Evolutionary conservation across 2,329 filamentous ascomycete species (phyloP).

Genomic region (Colletotrichum sp.): DNA sequence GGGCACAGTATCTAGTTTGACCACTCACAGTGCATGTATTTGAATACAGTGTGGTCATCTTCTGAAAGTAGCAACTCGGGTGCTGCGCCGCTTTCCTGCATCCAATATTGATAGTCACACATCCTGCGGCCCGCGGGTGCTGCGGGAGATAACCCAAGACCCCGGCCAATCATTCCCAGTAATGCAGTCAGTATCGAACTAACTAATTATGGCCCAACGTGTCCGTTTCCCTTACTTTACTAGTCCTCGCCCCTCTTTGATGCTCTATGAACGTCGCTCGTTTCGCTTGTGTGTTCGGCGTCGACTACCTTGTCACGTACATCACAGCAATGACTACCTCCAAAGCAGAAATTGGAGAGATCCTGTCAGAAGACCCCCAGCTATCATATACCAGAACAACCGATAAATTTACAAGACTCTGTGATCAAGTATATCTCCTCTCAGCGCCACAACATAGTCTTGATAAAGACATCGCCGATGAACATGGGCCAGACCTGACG

Average conservation of each 20-base stretch:
- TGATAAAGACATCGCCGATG: neutral
- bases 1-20: neutral
- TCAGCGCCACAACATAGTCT: neutral
- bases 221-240: neutral
- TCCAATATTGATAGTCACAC: neutral
- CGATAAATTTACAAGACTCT: neutral
- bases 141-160: neutral
- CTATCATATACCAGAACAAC: neutral
- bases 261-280: neutral
- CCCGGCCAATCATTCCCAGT: neutral
- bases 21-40: neutral
- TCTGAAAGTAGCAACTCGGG: neutral
- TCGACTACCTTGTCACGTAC: neutral
- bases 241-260: neutral
- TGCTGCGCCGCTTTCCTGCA: neutral
- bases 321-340: neutral
- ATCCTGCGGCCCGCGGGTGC: neutral
- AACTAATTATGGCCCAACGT: neutral
- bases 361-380: neutral
- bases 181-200: neutral
- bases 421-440: neutral
- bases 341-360: neutral
- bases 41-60: neutral
- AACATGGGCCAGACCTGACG: slow-evolving; percentile 44
- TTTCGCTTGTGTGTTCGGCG: neutral